Evolutionary conservation across 345 rosid species (phyloP), one percentile per base, ranked within the genome.

Genomic region (Ailanthus altissimus): DNA sequence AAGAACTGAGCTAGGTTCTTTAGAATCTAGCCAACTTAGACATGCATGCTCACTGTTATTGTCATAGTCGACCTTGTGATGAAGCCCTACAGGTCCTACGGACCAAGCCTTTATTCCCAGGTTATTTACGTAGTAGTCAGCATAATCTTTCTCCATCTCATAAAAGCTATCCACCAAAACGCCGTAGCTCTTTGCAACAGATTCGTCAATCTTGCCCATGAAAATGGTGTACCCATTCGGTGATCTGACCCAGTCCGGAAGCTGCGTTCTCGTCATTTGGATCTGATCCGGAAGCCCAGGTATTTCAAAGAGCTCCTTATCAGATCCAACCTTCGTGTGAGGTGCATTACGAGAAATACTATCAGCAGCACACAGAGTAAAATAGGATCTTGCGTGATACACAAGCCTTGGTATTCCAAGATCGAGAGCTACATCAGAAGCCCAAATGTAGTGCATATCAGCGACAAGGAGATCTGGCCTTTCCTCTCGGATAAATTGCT

Each of bases 21-120:
- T 43, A 62, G 67, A 62, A 36, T 62, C 66, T 16, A 61, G 11
- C 66, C 66, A 61, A 61, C 11, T 15, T 61, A 32, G 40, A 61
- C 43, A 61, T 0, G 8, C 36, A 10, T 14, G 66, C 43, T 61
- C 38, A n/a, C n/a, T n/a, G 45, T 32, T 20, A 15, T 61, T 10
- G 38, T 61, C 66, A 61, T n/a, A 62, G 9, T 62, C 18, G 23
- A 32, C 16, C 15, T 9, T 36, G 43, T 3, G 15, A 36, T 3
- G 5, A 32, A 36, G 45, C 43, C 45, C 2, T 32, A 15, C 45
- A 2, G 21, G 14, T 62, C 46, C 67, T 32, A 6, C 36, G 12
- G 46, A 2, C 67, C 23, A 62, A 26, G 46, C 18, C 21, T 36
- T 62, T 7, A 6, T 62, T 62, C 45, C 45, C 46, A 62, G 21